Base-by-base conservation (phyloP, 129 eudicot species). In the Lonicera japonica region DNA sequence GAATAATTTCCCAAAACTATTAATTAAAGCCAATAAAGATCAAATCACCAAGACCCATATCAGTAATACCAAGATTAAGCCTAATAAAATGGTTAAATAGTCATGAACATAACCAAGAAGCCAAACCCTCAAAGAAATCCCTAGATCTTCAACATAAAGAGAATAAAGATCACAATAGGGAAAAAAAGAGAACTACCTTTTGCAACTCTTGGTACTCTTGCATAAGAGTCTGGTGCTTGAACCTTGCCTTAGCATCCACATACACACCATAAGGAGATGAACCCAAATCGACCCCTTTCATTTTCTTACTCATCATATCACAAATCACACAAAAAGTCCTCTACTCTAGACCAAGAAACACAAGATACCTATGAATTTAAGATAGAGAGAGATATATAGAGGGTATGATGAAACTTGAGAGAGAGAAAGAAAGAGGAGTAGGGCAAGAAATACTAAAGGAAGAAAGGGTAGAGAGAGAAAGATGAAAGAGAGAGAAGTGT, bases 161-260 rank as follows among this genome's bases (percentile, higher is more conserved):
- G 4, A 51, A 53, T 69, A 3, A 6, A n/a, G n/a, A n/a, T n/a
- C n/a, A n/a, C n/a, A n/a, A n/a, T n/a, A n/a, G n/a, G n/a, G n/a
- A n/a, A n/a, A n/a, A n/a, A n/a, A n/a, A n/a, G n/a, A n/a, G n/a
- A 56, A 23, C 15, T 65, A 88, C 96, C 80, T 77, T 81, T 19
- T 79, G 71, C 71, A 88, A 60, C 36, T 84, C 94, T 10, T 66
- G 73, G 43, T 74, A 88, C 56, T 88, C 94, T 58, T 88, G 96
- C 71, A 84, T 29, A 69, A 88, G 86, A 48, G 70, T 67, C 63
- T 84, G 94, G 69, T 81, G 81, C 83, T 73, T 88, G 21, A 73
- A 60, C 60, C 86, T 76, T 61, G 79, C 71, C 81, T 80, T 82
- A 18, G 64, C 77, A 67, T 79, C 85, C 58, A 61, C 92, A 54